Evolutionary conservation across 306 rosid genomes (phyloP).

Genomic region (Cicer yamashitae): DNA sequence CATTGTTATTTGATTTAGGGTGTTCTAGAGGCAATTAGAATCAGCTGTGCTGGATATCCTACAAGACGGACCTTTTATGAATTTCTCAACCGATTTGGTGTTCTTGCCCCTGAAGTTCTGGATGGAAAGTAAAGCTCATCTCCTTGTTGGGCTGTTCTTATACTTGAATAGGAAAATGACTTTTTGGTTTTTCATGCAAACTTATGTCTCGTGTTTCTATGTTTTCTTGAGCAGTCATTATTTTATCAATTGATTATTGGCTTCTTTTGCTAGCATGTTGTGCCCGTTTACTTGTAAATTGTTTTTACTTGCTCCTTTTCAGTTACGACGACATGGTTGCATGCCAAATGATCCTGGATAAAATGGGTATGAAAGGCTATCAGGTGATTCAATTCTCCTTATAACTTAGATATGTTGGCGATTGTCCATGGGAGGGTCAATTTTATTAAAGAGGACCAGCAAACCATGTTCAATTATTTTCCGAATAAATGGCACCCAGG

Average conservation of each 20-base stretch:
- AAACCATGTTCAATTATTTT: slow-evolving; percentile 22
- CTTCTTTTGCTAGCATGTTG: slow-evolving; percentile 32
- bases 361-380: slow-evolving; percentile 92
- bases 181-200: slow-evolving; percentile 21
- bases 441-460: slow-evolving; percentile 31
- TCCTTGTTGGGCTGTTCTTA: slow-evolving; percentile 33
- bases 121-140: slow-evolving; percentile 86
- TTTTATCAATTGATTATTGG: slow-evolving; percentile 17
- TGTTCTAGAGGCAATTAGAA: slow-evolving; percentile 99
- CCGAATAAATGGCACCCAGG: slow-evolving; percentile 16
- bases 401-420: slow-evolving; percentile 39
- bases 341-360: slow-evolving; percentile 87
- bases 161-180: slow-evolving; percentile 17
- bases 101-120: slow-evolving; percentile 95
- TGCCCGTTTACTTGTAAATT: slow-evolving; percentile 23
- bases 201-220: slow-evolving; percentile 19
- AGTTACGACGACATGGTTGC: slow-evolving; percentile 94
- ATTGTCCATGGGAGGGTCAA: slow-evolving; percentile 35
- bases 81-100: slow-evolving; percentile 95
- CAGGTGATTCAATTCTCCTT: slow-evolving; percentile 72
- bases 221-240: slow-evolving; percentile 31
- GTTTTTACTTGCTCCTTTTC: slow-evolving; percentile 50
- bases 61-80: slow-evolving; percentile 95
- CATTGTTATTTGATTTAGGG: slow-evolving; percentile 67
- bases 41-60: slow-evolving; percentile 99